Conservation (phyloP, 1,139 yeast genomes). For the Saccharomyces uvarum region DNA sequence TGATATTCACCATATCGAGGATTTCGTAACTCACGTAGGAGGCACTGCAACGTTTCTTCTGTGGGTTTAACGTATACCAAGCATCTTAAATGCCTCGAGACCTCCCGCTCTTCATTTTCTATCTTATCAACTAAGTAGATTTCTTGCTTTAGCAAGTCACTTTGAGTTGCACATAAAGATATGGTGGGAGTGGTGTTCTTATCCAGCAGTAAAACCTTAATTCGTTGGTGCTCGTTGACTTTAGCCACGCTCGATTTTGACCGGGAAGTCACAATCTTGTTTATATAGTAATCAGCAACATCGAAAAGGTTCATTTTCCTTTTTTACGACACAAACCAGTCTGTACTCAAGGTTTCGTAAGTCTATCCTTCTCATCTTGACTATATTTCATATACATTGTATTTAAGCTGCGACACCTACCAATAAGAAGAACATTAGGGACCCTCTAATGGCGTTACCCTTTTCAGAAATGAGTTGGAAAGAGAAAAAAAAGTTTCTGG, state of each 20-base stretch:
- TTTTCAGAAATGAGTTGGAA: background rate
- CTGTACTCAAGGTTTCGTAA: background rate
- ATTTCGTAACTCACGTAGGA: slow-evolving; percentile 57
- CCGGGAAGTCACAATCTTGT: slow-evolving; percentile 37
- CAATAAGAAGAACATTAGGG: background rate
- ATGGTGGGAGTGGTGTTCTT: slow-evolving; percentile 71
- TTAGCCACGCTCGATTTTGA: slow-evolving; percentile 17
- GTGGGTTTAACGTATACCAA: slow-evolving; percentile 73
- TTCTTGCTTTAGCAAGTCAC: slow-evolving; percentile 71
- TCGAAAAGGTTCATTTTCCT: slow-evolving; percentile 44
- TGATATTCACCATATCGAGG: slow-evolving; percentile 80
- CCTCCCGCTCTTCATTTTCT: slow-evolving; percentile 58
- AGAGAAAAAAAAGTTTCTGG: background rate
- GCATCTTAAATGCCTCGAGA: slow-evolving; percentile 77
- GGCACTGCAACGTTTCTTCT: slow-evolving; percentile 49
- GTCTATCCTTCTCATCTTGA: background rate
- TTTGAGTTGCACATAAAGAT: slow-evolving; percentile 82
- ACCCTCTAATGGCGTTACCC: background rate
- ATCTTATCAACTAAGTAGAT: slow-evolving; percentile 70
- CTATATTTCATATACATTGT: background rate
- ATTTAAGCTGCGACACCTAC: background rate
- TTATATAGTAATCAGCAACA: slow-evolving; percentile 45
- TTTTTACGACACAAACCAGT: background rate
- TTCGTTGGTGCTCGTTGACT: slow-evolving; percentile 37
- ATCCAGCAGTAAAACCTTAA: slow-evolving; percentile 74